Percentiles rank a stretch among this genome's conserved stretches.
Conservation (phyloP, 2,329 filamentous ascomycete genomes). For the Beauveria medogensis region DNA sequence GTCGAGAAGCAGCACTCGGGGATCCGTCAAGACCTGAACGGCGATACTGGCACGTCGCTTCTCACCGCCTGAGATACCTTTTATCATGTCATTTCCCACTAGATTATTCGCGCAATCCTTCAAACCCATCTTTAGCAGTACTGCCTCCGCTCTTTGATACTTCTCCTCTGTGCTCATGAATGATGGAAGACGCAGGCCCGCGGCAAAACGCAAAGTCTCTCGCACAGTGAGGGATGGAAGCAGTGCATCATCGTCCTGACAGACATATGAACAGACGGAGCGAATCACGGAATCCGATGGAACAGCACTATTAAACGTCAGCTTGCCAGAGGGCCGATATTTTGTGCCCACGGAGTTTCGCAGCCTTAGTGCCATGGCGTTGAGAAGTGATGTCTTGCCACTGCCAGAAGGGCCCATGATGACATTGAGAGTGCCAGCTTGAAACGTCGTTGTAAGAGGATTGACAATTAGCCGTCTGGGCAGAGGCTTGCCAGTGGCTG, state of each 20-base stretch:
- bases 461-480: conserved; percentile 55
- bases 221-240: conserved; percentile 67
- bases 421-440: conserved; percentile 61
- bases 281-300: conserved; percentile 62
- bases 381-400: conserved; percentile 68
- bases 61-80: conserved; percentile 73
- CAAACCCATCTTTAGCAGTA: conserved; percentile 65
- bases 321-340: conserved; percentile 53
- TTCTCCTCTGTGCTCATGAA: conserved; percentile 66
- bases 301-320: conserved; percentile 61
- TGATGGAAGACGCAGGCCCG: conserved; percentile 59
- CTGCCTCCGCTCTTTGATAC: conserved; percentile 57
- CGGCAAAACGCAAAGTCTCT: conserved; percentile 64
- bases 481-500: conserved; percentile 40
- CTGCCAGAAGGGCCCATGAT: conserved; percentile 76
- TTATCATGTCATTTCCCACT: conserved; percentile 63
- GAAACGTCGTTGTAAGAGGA: conserved; percentile 58
- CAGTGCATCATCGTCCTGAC: conserved; percentile 69
- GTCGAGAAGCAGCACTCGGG: conserved; percentile 63
- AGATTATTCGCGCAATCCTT: conserved; percentile 72
- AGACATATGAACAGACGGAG: conserved; percentile 68
- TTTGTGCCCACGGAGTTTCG: conserved; percentile 52
- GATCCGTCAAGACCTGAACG: conserved; percentile 69
- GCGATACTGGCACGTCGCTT: conserved; percentile 72
- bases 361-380: conserved; percentile 62